Base-by-base conservation (phyloP, 495 filamentous ascomycete species). In the Trichocladium uniseriatum region DNA sequence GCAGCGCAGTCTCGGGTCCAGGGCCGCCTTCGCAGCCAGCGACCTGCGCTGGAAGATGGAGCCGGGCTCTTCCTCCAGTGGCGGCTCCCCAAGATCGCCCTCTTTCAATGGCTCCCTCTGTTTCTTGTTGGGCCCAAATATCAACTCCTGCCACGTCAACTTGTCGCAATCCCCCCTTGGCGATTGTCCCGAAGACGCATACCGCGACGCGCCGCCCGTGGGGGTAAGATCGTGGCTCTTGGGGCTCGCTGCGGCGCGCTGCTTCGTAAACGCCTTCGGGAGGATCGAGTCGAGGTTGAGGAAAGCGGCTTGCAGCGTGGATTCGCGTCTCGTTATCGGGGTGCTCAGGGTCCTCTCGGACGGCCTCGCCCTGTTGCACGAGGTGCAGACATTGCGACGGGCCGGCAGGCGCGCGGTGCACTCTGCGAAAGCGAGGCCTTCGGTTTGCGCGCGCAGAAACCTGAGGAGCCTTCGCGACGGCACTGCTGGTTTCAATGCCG, bases 1-100 rank as follows among this genome's bases (percentile, higher is more conserved):
- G 60, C 92, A 98, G 48, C 92, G 77, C 56, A 98, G 67, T 52
- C 83, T 79, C 31, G 87, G 75, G 64, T 94, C 89, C 52, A 89
- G 83, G 8, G 82, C 78, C 1, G 85, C 79, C 65, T 87, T 91
- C 6, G 78, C 76, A 18, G 78, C 74, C 43, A 89, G 65, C 19
- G 74, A 73, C 29, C 87, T 74, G 43, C 79, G 79, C 44, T 80
- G 67, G 54, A 78, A 79, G 56, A 78, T 76, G 13, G 73, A 75
- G 7, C 68, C 69, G 2, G 66, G 69, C 20, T 68, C 61, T 10
- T 67, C 68, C 32, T 80, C 78, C 34, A 72, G 54, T n/a, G n/a
- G n/a, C 2, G 70, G 63, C 22, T 74, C 65, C 6, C 75, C 71
- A 1, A 80, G 53, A 44, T 81, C 80, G 35, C 74, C 72, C n/a